Evolutionary conservation across 2,329 filamentous ascomycete species (phyloP), one percentile per base, ranked within the genome.

Genomic region (Pseudogymnoascus sp.): DNA sequence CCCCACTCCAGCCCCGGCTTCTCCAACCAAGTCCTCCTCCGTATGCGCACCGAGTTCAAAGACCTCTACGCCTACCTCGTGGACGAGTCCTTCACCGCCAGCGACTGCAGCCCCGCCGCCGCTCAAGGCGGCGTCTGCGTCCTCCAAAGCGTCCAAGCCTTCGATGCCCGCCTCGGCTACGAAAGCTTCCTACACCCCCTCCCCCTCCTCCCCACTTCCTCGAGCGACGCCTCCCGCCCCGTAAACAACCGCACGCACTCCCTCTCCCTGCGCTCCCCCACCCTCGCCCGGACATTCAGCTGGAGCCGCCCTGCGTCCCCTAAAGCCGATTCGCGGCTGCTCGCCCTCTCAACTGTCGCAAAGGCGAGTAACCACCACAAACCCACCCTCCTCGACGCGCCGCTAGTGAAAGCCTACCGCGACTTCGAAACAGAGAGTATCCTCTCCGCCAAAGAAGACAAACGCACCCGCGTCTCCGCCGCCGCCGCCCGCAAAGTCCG

Each of bases 401-500:
- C 75, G 6, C 80, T 93, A 2, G 87, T 95, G 1, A 77, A 81
- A 61, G 84, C 86, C 1, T 95, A 92, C 69, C 80, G 84, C 3
- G 79, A 78, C 2, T 93, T 93, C 63, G 90, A 95, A 70, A 82
- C 85, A 61, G 80, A 84, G 6, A 79, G 78, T 6, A 72, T 82
- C 19, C 74, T 79, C 59, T 74, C 75, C 0, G 78, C 81, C 1
- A 76, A 78, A 19, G 83, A 88, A 64, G 84, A 83, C 63, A 63
- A 73, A 26, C 65, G 73, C 35, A 83, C 85, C 37, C 86, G 84
- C 69, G 72, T 88, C 0, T 81, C 83, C 0, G 75, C 85, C 10
- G 78, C 81, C 7, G 90, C 93, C 66, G 89, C 85, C 1, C 84
- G 90, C 41, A 93, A 91, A 73, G 83, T 92, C 14, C 82, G 90